Evolutionary conservation across 352 stramenopile species (phyloP), one percentile per base, ranked within the genome.

Genomic region (Globisporangium takayamanum): DNA sequence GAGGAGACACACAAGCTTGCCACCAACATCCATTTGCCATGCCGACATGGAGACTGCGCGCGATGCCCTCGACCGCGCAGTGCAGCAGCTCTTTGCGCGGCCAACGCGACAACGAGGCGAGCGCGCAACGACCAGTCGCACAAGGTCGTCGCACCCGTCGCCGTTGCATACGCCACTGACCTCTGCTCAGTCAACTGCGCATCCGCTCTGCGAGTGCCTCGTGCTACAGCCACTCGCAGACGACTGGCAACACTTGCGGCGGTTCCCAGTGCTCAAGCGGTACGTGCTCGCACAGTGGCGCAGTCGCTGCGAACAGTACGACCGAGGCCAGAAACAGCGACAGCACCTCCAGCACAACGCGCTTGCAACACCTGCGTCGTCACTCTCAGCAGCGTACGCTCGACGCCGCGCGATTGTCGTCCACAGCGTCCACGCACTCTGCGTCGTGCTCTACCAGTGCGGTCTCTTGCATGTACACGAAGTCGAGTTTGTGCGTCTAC

Each of bases 211-310:
- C 46, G 74, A 84, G 36, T 80, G 73, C 39, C 37, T 62, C 25
- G 51, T 33, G 49, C 55, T 71, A 45, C 42, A 60, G 51, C 42
- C 52, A 16, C 41, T 59, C 58, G 30, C 52, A 22, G 28, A 53
- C 48, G 49, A 63, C 48, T 59, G 73, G 73, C 67, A 62, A 0
- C 46, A 69, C 46, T 47, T 83, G 55, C 58, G 18, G 11, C 75
- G 64, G 3, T 74, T 69, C 55, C 71, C 75, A 1, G 75, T 85
- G 54, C 73, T 85, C 44, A 80, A 76, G 59, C 73, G 72, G 22
- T 62, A 79, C 20, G 60, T 85, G 41, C 68, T 85, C 50, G 42
- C 36, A 10, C 57, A 70, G 30, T 85, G 74, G 53, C 44, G 52
- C 10, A 1, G 22, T 11, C 18, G 63, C 66, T 55, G 59, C 55